A percentile compares a stretch with the other conserved stretches of the same genome.
Conservation (phyloP, 345 rosid genomes). For the Syzygium jambos region DNA sequence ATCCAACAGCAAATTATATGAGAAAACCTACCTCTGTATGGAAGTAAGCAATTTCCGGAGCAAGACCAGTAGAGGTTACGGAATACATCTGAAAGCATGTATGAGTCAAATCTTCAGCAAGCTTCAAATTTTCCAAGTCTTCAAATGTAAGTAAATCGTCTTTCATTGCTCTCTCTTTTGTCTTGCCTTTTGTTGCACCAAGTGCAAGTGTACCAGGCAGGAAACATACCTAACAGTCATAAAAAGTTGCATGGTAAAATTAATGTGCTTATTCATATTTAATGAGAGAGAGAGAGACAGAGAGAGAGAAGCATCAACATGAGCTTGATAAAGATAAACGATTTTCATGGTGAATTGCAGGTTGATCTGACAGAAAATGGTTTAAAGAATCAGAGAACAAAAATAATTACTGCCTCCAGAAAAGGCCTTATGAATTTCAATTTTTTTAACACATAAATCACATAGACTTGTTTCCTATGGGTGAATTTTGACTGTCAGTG, state of each 20-base stretch:
- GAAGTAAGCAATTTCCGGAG: conserved; percentile 97
- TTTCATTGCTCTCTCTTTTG: conserved; percentile 69
- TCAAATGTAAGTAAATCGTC: conserved; percentile 78
- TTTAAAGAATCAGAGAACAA: neutral
- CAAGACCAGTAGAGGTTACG: conserved; percentile 93
- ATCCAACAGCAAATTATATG: neutral
- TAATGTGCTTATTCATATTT: neutral
- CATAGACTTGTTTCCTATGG: neutral
- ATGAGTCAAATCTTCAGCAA: conserved; percentile 83
- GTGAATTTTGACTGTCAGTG: neutral
- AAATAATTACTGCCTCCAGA: neutral
- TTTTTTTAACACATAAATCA: neutral
- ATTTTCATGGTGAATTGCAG: neutral
- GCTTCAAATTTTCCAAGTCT: conserved; percentile 87
- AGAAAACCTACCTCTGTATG: conserved; percentile 62
- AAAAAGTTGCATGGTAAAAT: neutral
- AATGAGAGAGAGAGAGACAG: neutral
- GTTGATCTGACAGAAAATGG: neutral
- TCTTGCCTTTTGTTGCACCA: conserved; percentile 89
- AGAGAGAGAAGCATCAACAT: neutral
- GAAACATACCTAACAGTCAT: conserved; percentile 67
- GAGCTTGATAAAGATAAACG: neutral
- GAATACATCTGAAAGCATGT: conserved; percentile 96
- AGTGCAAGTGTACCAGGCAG: conserved; percentile 94
- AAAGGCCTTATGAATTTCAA: neutral